Evolutionary conservation across 1,284 basidiomycete genomes (phyloP), one percentile per base, ranked within the genome.

Genomic region (Ustilago vetiveriae): DNA sequence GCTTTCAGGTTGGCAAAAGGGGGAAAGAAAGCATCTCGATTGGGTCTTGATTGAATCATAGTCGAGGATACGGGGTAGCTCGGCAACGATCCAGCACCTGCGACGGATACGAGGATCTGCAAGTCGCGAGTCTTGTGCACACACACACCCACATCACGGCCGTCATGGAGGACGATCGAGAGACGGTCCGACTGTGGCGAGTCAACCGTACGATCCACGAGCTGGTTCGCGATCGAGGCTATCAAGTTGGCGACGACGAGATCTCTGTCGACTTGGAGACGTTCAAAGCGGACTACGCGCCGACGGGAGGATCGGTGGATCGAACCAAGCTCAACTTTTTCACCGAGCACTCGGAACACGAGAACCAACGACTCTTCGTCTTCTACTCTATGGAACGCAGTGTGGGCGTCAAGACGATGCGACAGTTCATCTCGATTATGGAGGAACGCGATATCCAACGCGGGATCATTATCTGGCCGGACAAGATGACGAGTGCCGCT

Each of bases 191-290:
- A 79, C 86, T 98, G 76, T 98, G 94, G 92, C 90, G 94, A 80
- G 94, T 98, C 67, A 94, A 94, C 84, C 86, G 92, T 78, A 98
- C 96, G 37, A 91, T 97, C 49, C 94, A 98, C 83, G 96, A 99
- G 84, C 89, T 99, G 56, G 92, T 95, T 60, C 88, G 90, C 80
- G 96, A 98, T 83, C 41, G 74, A 3, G 92, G 91, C 54, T 95
- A 90, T 83, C 88, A 89, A 83, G 92, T 96, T 24, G 88, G 92
- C 7, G 90, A 94, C 80, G 91, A 94, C 53, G 93, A 96, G 86
- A 90, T 94, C 55, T 87, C 90, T 78, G 89, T 95, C 87, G 88
- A 90, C 78, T 86, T 95, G 29, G 83, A 86, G 6, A 86, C 87
- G 4, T 97, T 97, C 84, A 82, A 81, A 80, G 79, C 63, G 62